These are phyloP conservation scores for Clavariopsis aquatica DNA, from an alignment of 495 filamentous ascomycete genomes.

Conservation along the genomic window DNA sequence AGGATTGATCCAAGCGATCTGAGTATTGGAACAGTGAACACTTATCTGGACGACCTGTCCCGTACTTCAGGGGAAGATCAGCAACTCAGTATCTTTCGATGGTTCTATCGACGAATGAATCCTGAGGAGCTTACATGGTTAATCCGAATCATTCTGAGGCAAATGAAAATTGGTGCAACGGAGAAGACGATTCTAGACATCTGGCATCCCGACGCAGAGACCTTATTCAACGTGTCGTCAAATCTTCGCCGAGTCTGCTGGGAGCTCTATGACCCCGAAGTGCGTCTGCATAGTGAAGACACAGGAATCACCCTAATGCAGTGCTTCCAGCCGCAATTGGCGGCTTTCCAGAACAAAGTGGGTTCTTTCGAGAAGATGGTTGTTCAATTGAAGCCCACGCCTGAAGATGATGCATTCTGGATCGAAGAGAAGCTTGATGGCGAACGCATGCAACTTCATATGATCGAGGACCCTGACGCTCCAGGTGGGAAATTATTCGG, in stretches of 20 bases:
- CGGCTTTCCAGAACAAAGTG: constrained; percentile 84
- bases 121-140: constrained; percentile 92
- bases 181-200: constrained; percentile 88
- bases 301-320: constrained; percentile 81
- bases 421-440: constrained; percentile 98
- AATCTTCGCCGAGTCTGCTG: constrained; percentile 90
- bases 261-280: constrained; percentile 79
- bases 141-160: constrained; percentile 88
- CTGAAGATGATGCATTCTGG: constrained; percentile 80
- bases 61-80: constrained; percentile 74
- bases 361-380: constrained; percentile 80
- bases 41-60: constrained; percentile 77
- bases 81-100: constrained; percentile 74
- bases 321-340: constrained; percentile 95
- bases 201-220: constrained; percentile 94
- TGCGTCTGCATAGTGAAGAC: constrained; percentile 74
- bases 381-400: constrained; percentile 64
- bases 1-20: constrained; percentile 70
- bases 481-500: constrained; percentile 73
- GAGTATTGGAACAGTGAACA: constrained; percentile 87
- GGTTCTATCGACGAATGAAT: constrained; percentile 90
- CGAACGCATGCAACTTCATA: constrained; percentile 96
- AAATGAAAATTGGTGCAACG: constrained; percentile 97
- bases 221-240: constrained; percentile 85
- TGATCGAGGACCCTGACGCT: constrained; percentile 67